A percentile compares a stretch with the other conserved stretches of the same genome.
phyloP scores from a whole-genome alignment of 140 eudicot genomes.

The Ambrosia hybrid region DNA sequence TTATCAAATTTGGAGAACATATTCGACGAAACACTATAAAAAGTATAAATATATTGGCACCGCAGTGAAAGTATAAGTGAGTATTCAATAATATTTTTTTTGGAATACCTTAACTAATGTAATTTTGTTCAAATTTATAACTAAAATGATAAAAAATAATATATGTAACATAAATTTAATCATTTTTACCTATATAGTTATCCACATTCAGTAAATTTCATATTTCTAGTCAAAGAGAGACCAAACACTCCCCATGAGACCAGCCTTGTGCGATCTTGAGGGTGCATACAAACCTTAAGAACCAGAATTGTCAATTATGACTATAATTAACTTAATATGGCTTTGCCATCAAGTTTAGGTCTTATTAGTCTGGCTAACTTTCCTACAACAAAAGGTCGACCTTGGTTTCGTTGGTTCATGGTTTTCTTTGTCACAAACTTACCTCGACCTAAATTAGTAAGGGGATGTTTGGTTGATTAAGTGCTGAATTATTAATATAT shows the following conservation, averaged over 20 bases:
- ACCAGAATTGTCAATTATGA: neutral
- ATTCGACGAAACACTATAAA: no score
- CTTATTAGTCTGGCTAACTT: neutral
- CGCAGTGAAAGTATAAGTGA: no score
- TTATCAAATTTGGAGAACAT: neutral
- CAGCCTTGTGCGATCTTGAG: constrained; percentile 15
- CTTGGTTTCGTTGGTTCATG: no score
- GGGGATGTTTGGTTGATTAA: no score
- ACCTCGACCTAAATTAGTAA: neutral
- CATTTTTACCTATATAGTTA: neutral
- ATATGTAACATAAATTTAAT: neutral
- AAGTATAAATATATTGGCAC: no score
- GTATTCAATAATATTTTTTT: no score
- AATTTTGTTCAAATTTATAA: neutral
- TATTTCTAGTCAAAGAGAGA: constrained; percentile 3
- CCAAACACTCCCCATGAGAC: constrained; percentile 20
- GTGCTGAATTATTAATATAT: no score
- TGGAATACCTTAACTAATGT: neutral
- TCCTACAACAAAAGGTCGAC: no score
- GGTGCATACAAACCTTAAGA: constrained; percentile 17
- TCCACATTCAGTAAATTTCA: neutral
- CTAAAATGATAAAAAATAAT: neutral
- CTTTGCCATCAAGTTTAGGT: neutral
- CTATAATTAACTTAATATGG: neutral
- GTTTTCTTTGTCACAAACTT: no score